A percentile compares a stretch with the other conserved stretches of the same genome.
These are phyloP conservation scores for Hexamita inflata DNA, from an alignment of 208 protist species.

Conservation along the genomic window DNA sequence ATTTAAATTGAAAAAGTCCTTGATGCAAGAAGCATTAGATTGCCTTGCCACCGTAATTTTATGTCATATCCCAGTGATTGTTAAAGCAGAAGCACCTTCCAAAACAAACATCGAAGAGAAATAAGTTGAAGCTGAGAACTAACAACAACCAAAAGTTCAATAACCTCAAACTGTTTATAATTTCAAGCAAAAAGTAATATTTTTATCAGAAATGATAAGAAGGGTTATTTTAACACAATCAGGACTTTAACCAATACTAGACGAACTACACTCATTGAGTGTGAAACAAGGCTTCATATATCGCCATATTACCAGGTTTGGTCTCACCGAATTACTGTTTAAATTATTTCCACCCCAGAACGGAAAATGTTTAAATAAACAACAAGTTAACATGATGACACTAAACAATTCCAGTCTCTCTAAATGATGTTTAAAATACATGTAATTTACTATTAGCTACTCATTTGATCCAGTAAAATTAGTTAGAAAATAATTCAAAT, in stretches of 20 bases:
- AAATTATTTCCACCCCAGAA: too few species aligned
- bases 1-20: not conserved
- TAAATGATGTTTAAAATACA: too few species aligned
- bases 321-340: too few species aligned
- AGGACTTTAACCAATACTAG: not conserved
- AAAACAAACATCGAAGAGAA: not conserved
- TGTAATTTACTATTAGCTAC: too few species aligned
- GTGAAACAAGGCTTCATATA: too few species aligned
- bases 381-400: too few species aligned
- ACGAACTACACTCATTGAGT: too few species aligned
- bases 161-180: not conserved
- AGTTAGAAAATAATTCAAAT: too few species aligned
- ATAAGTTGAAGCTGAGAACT: not conserved
- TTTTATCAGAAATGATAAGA: not conserved
- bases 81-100: constrained; percentile 15
- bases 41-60: constrained; percentile 57
- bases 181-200: not conserved
- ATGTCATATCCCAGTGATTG: constrained; percentile 71
- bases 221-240: not conserved
- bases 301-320: too few species aligned
- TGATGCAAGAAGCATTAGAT: constrained; percentile 56
- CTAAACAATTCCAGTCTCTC: too few species aligned
- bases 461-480: too few species aligned
- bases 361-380: too few species aligned
- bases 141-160: not conserved